Evolutionary conservation across 257 asterid genomes (phyloP).

Genomic region (Henckelia pumila): DNA sequence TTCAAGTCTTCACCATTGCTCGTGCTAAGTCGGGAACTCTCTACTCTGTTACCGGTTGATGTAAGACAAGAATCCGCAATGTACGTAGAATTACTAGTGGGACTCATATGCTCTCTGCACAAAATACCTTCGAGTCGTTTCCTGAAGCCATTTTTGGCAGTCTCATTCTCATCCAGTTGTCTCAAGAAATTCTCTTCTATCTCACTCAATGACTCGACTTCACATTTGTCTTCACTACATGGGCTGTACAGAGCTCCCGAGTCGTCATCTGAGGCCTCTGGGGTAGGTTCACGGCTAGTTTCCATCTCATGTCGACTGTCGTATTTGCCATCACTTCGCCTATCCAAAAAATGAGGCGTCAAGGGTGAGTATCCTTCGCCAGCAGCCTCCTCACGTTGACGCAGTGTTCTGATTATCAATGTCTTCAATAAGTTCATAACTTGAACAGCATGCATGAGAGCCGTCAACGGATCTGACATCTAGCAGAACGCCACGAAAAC

Average conservation of each 20-base stretch:
- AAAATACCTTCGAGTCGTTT: conserved; percentile 71
- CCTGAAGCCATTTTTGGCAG: conserved; percentile 80
- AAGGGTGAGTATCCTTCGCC: conserved; percentile 58
- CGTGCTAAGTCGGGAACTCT: conserved; percentile 49
- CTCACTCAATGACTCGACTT: conserved; percentile 66
- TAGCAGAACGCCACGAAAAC: conserved; percentile 27
- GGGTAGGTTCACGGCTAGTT: conserved; percentile 64
- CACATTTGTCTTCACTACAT: conserved; percentile 56
- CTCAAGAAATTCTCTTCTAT: conserved; percentile 74
- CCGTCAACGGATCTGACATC: conserved; percentile 98
- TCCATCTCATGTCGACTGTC: conserved; percentile 76
- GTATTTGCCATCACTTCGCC: conserved; percentile 50
- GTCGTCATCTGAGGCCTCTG: conserved; percentile 46
- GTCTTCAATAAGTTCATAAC: conserved; percentile 94
- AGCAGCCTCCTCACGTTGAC: conserved; percentile 68
- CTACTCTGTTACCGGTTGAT: conserved; percentile 43
- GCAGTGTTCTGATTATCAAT: conserved; percentile 63
- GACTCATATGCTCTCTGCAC: conserved; percentile 42
- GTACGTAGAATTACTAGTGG: conserved; percentile 38
- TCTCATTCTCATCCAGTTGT: conserved; percentile 69
- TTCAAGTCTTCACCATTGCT: conserved; percentile 66
- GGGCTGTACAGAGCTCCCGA: conserved; percentile 41
- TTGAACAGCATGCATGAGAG: conserved; percentile 99
- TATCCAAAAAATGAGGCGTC: conserved; percentile 54
- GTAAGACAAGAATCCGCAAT: conserved; percentile 43